Evolutionary conservation across 176 grass and related monocot species (phyloP).

Genomic region (Oryza meridionalis): DNA sequence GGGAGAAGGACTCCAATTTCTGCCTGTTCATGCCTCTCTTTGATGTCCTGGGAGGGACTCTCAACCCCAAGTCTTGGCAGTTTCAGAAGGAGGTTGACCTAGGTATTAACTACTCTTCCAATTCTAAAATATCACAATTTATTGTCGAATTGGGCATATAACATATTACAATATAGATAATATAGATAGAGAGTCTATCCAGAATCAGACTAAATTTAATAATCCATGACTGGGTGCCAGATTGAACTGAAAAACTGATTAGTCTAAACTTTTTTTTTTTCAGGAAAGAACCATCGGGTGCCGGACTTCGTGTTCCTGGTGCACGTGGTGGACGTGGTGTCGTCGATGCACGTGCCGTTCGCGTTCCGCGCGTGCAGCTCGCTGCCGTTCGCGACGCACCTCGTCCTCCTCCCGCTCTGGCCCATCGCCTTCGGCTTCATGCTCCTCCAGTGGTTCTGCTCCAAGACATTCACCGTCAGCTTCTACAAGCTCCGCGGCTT

Average conservation of each 20-base stretch:
- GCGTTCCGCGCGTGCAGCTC: conserved; percentile 69
- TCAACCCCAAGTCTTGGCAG: conserved; percentile 68
- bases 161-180: too few species aligned
- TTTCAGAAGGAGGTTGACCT: conserved; percentile 77
- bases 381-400: conserved; percentile 41
- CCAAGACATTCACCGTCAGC: conserved; percentile 85
- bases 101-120: conserved; percentile 20
- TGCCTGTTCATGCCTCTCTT: conserved; percentile 94
- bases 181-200: too few species aligned
- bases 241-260: too few species aligned
- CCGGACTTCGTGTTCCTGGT: conserved; percentile 93
- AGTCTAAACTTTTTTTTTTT: too few species aligned
- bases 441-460: conserved; percentile 66
- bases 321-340: conserved; percentile 74
- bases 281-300: conserved; percentile 74
- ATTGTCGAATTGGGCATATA: too few species aligned
- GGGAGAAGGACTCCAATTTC: conserved; percentile 79
- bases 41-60: conserved; percentile 66
- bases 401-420: conserved; percentile 62
- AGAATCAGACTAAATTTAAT: too few species aligned
- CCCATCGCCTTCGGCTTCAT: conserved; percentile 57
- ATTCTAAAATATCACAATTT: too few species aligned
- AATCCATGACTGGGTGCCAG: too few species aligned
- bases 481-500: conserved; percentile 70
- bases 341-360: conserved; percentile 86